Evolutionary conservation across 2,329 filamentous ascomycete species (phyloP).

Genomic region (Trichoderma polysporum): DNA sequence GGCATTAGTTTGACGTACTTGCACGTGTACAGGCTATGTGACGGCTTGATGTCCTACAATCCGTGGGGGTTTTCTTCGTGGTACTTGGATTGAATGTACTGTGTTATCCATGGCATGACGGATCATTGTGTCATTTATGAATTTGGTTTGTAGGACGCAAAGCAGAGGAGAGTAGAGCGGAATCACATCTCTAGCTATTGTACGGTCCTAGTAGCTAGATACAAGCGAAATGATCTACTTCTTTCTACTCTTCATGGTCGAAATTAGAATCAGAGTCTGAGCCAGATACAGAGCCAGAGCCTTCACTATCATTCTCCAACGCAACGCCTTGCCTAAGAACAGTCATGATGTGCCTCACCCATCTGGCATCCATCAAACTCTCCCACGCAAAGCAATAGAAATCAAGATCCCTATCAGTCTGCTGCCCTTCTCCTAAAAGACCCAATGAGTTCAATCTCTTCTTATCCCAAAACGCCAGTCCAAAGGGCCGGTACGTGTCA

Average conservation of each 20-base stretch:
- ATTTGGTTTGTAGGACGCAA: not conserved
- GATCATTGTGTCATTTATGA: not conserved
- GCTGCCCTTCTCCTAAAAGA: not conserved
- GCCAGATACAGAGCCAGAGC: not conserved
- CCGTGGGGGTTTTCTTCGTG: not conserved
- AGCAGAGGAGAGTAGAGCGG: not conserved
- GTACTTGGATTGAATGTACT: not conserved
- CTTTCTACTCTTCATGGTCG: not conserved
- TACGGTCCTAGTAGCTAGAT: not conserved
- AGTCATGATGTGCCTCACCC: not conserved
- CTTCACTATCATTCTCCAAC: not conserved
- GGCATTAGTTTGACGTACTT: not conserved
- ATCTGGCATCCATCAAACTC: not conserved
- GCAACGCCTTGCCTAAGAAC: not conserved
- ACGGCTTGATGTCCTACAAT: not conserved
- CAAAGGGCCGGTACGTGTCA: constrained; percentile 23
- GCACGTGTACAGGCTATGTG: not conserved
- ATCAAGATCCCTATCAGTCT: not conserved
- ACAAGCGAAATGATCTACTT: not conserved
- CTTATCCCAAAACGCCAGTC: constrained; percentile 26
- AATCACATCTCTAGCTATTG: too few relatives aligned
- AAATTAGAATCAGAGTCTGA: not conserved
- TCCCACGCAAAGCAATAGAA: constrained; percentile 17
- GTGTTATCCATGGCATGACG: not conserved
- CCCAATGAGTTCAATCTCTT: constrained; percentile 23